Evolutionary conservation across 495 filamentous ascomycete genomes (phyloP).

Genomic region (Pyrenula massariospora): DNA sequence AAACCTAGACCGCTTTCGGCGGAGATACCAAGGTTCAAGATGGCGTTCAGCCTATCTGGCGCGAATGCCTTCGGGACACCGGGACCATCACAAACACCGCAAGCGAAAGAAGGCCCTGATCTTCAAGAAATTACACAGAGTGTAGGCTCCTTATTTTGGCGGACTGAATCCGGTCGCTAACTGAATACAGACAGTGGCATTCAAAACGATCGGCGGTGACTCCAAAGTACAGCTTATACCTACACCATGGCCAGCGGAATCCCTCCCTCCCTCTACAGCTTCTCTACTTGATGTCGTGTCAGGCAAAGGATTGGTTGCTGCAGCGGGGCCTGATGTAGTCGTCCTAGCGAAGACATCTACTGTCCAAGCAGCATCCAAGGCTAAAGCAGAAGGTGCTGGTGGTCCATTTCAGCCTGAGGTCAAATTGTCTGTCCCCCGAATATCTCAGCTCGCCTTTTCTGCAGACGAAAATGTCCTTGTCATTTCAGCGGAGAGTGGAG

Average conservation of each 20-base stretch:
- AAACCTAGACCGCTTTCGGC: conserved; percentile 24
- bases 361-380: conserved; percentile 63
- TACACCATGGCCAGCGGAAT: conserved; percentile 61
- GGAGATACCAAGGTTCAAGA: conserved; percentile 33
- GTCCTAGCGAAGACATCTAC: conserved; percentile 65
- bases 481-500: conserved; percentile 68
- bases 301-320: conserved; percentile 70
- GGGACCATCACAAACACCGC: conserved; percentile 16
- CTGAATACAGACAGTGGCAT: conserved; percentile 57
- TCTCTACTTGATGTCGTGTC: conserved; percentile 81
- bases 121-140: conserved; percentile 36
- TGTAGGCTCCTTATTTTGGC: conserved; percentile 18
- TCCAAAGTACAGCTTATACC: conserved; percentile 70
- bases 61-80: conserved; percentile 16
- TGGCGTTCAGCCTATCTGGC: conserved; percentile 49
- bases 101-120: conserved; percentile 28
- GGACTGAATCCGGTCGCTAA: neutral
- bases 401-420: conserved; percentile 66
- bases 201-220: conserved; percentile 68
- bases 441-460: conserved; percentile 85
- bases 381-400: conserved; percentile 38
- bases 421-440: conserved; percentile 57
- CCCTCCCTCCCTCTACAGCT: conserved; percentile 64
- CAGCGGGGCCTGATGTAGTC: conserved; percentile 71
- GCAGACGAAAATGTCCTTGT: conserved; percentile 75